phyloP scores from a whole-genome alignment of 805 yeast genomes.

The Teunomyces pallodes region DNA sequence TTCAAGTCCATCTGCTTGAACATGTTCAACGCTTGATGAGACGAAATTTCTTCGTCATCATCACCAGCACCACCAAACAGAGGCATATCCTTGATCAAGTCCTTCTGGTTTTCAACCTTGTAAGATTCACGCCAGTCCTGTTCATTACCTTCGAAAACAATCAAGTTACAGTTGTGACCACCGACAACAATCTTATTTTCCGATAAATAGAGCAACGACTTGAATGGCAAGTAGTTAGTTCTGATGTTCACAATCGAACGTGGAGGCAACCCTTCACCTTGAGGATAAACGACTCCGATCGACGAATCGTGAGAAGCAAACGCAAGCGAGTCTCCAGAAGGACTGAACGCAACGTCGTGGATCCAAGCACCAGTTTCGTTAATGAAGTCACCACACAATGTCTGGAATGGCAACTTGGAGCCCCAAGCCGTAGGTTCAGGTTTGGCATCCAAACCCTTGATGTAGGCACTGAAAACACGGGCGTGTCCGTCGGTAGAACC shows the following conservation, averaged over 20 bases:
- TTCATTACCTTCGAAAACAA: constrained; percentile 72
- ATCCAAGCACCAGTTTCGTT: constrained; percentile 81
- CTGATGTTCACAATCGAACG: constrained; percentile 54
- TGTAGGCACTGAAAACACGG: constrained; percentile 82
- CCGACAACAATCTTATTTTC: constrained; percentile 75
- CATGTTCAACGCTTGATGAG: constrained; percentile 84
- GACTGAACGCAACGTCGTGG: constrained; percentile 85
- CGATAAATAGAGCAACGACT: constrained; percentile 65
- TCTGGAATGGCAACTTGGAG: constrained; percentile 89
- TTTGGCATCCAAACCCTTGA: constrained; percentile 83
- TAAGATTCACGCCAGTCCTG: constrained; percentile 60
- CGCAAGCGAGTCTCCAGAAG: constrained; percentile 73
- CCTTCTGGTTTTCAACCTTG: constrained; percentile 52
- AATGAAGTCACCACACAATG: constrained; percentile 77
- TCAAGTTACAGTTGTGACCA: constrained; percentile 90
- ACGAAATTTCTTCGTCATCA: constrained; percentile 56
- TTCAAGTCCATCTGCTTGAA: constrained; percentile 93
- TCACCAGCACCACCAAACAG: constrained; percentile 26
- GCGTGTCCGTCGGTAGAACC: constrained; percentile 95
- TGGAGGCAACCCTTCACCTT: constrained; percentile 64
- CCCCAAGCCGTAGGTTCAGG: constrained; percentile 91
- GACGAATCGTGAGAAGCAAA: constrained; percentile 86
- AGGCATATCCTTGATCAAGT: constrained; percentile 46
- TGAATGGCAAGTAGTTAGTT: constrained; percentile 77
- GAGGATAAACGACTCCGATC: constrained; percentile 76